Evolutionary conservation across 192 early-diverging fungal species (phyloP), one percentile per base, ranked within the genome.

Genomic region (Backusella parvicylindrica): DNA sequence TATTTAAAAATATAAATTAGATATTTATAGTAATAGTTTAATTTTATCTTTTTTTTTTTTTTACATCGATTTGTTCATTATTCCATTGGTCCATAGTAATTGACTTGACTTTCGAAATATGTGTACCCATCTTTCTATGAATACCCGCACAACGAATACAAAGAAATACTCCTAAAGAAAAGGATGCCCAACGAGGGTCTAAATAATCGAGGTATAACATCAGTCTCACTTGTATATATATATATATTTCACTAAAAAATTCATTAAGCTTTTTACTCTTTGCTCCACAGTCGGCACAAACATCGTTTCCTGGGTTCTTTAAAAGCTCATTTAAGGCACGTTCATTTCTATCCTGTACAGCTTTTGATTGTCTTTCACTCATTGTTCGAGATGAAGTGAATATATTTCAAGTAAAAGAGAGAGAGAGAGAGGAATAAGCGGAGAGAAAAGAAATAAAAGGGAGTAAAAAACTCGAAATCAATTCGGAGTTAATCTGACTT

Each of bases 1-100:
- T 8, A 66, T 66, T 35, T 66, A 66, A 21, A 35, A 41, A 71
- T 16, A 50, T 32, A 71, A n/a, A 41, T 70, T 31, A 28, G 47
- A 31, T 71, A 60, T 11, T 26, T 26, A 56, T 56, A 15, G 28
- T 38, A 73, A 35, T 40, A 37, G 16, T 49, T 33, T 68, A 26
- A 30, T 41, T 70, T 11, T 21, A 15, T 23, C 79, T 79, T n/a
- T n/a, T n/a, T n/a, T n/a, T n/a, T n/a, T n/a, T n/a, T n/a, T n/a
- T n/a, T 82, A 93, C 90, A 69, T 95, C 94, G 40, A 99, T 90
- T 79, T 95, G 92, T 32, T 94, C 92, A 1, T 87, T 82, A 8
- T 92, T 94, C 98, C 98, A 99, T 41, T 89, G 86, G 80, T 99
- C 98, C 79, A 97, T 84, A n/a, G 89, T 90, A 41, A 95, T 87